Base-by-base conservation (phyloP, 441 rosid genomes). In the Dalechampia spathulata region DNA sequence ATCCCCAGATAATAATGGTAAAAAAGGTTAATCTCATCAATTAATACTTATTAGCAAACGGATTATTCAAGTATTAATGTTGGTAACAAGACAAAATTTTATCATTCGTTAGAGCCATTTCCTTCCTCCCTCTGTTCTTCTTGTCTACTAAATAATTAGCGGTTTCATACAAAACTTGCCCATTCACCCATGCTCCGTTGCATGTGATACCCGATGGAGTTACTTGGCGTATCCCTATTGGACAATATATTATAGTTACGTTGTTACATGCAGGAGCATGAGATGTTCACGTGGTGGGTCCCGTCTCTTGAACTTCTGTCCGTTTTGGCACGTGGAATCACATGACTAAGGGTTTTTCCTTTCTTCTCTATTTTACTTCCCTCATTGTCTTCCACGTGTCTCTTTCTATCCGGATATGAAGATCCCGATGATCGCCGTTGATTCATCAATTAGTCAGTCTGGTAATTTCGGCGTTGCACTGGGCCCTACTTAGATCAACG, bases 321-420 rank as follows among this genome's bases (percentile, higher is more conserved):
- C 69, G 78, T 7, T 5, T 10, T 3, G 4, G 77, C 82, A 83
- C 87, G 83, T 80, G 87, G 78, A 49, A 17, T 71, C 95, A 83
- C 89, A 77, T 86, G 90, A 63, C 12, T 44, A 13, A 39, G 58
- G 59, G 52, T 39, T 39, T 39, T 39, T 14, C n/a, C n/a, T n/a
- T n/a, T n/a, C n/a, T n/a, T 39, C 15, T n/a, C 15, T 39, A 15
- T 17, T 15, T 39, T n/a, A 6, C 30, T 19, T 57, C 46, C 26
- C 0, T 40, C 2, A 32, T 43, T 48, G 20, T 15, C 51, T 52
- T 71, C 70, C 75, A 73, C 77, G 67, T 62, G 78, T 72, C 76
- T n/a, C 60, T 45, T 39, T 52, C 58, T 21, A 61, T n/a, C n/a
- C 73, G 73, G 75, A 58, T 71, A 63, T 40, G n/a, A 38, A 22